These are phyloP conservation scores for Apiotrichum gracile DNA, from an alignment of 1,284 basidiomycete genomes.

Conservation along the genomic window DNA sequence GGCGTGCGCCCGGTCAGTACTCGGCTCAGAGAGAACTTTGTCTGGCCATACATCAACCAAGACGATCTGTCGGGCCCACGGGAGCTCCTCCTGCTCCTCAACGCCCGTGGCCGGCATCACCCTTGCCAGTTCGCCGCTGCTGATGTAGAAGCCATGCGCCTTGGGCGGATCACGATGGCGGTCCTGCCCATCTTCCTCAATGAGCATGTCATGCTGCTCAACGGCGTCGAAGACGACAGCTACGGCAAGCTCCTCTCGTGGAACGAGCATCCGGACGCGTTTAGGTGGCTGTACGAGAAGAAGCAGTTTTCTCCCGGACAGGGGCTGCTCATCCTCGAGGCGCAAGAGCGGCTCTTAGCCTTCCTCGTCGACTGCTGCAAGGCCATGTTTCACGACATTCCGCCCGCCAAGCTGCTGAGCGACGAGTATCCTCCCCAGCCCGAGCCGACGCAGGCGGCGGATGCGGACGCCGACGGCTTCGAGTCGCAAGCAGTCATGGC, in stretches of 20 bases:
- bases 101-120: conserved; percentile 1
- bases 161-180: not conserved
- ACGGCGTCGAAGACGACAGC: not conserved
- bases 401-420: not conserved
- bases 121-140: not conserved
- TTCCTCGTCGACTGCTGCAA: conserved; percentile 5
- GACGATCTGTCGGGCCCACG: not conserved
- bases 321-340: not conserved
- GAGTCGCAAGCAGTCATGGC: conserved; percentile 1
- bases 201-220: conserved; percentile 1
- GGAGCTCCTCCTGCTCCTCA: not conserved
- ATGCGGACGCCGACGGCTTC: not conserved
- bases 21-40: not conserved
- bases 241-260: conserved; percentile 1
- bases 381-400: conserved; percentile 1
- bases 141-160: not conserved
- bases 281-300: not conserved
- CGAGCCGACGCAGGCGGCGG: not conserved
- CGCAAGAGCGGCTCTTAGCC: not conserved
- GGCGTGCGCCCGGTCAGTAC: not conserved
- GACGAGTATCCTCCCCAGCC: conserved; percentile 2
- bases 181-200: not conserved
- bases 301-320: not conserved
- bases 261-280: not conserved
- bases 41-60: conserved; percentile 6